A percentile compares a stretch with the other conserved stretches of the same genome.
These are phyloP conservation scores for Rutidosis leptorrhynchoides DNA, from an alignment of 129 eudicot genomes.

Conservation along the genomic window DNA sequence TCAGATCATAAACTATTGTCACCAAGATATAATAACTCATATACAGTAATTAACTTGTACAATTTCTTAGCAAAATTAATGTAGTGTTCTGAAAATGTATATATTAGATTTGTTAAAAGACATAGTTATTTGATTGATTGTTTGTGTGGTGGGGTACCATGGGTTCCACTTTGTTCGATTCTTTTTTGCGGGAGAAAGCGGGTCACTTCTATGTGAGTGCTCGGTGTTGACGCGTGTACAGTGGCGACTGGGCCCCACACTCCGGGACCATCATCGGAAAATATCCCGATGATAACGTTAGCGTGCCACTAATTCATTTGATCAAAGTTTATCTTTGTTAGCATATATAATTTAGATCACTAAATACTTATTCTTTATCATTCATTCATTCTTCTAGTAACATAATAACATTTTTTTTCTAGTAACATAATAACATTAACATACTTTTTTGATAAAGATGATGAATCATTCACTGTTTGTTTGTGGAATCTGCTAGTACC, in stretches of 20 bases:
- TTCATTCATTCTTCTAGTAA: too few relatives aligned
- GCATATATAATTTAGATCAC: too few relatives aligned
- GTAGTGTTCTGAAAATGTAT: not conserved
- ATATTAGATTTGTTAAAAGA: slow-evolving; percentile 17
- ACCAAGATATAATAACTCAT: not conserved
- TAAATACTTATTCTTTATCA: too few relatives aligned
- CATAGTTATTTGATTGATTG: slow-evolving; percentile 26
- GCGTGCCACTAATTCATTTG: slow-evolving; percentile 3
- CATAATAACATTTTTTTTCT: too few relatives aligned
- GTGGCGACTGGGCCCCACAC: slow-evolving; percentile 37
- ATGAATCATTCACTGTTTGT: too few relatives aligned
- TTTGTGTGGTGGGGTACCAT: slow-evolving; percentile 2
- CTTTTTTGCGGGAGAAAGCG: slow-evolving; percentile 34
- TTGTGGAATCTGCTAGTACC: too few relatives aligned
- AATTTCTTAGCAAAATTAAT: accelerated
- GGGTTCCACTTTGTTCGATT: slow-evolving; percentile 45
- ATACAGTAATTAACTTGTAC: not conserved
- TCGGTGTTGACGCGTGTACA: slow-evolving; percentile 63
- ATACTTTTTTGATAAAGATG: too few relatives aligned
- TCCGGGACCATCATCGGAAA: slow-evolving; percentile 17
- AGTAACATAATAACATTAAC: too few relatives aligned
- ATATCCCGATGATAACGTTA: not conserved
- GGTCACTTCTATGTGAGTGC: slow-evolving; percentile 28
- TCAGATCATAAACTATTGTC: not conserved
- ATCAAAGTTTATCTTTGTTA: slow-evolving; percentile 1